Evolutionary conservation across 2,329 filamentous ascomycete species (phyloP).

Genomic region (Fonsecaea multimorphosa): DNA sequence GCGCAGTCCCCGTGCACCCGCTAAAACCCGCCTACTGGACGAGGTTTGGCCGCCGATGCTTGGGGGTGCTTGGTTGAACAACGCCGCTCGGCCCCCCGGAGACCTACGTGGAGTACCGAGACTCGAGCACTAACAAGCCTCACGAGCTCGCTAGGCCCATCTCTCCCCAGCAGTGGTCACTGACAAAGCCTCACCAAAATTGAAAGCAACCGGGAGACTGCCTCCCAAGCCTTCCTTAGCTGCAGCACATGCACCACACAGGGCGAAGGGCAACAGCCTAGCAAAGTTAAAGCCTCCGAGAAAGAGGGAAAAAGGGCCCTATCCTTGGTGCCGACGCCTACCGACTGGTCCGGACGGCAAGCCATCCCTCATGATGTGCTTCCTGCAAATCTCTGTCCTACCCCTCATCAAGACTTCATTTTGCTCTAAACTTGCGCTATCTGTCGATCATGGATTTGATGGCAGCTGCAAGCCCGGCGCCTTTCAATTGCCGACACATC

Average conservation of each 20-base stretch:
- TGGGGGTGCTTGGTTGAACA: constrained; percentile 15
- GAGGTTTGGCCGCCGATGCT: constrained; percentile 1
- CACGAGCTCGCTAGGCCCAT: background rate
- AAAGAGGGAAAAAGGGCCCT: background rate
- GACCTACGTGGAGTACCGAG: constrained; percentile 20
- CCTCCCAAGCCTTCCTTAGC: constrained; percentile 28
- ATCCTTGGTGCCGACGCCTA: constrained; percentile 10
- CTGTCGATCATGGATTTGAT: constrained; percentile 28
- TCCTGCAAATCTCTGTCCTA: constrained; percentile 8
- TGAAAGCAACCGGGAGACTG: background rate
- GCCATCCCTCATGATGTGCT: constrained; percentile 26
- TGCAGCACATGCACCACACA: constrained; percentile 14
- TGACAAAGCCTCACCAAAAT: constrained; percentile 6
- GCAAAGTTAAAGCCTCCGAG: constrained; percentile 12
- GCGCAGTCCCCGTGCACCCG: constrained; percentile 9
- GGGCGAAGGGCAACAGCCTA: constrained; percentile 16
- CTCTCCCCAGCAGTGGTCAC: background rate
- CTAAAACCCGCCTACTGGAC: constrained; percentile 8
- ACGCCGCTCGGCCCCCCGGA: background rate
- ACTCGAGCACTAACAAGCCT: constrained; percentile 14
- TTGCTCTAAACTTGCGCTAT: constrained; percentile 27
- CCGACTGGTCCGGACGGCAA: constrained; percentile 12
- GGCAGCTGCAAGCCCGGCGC: constrained; percentile 3
- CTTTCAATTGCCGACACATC: constrained; percentile 7
- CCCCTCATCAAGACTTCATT: constrained; percentile 13